Conservation (phyloP, 1,284 basidiomycete species). For the Boletus smithii region DNA sequence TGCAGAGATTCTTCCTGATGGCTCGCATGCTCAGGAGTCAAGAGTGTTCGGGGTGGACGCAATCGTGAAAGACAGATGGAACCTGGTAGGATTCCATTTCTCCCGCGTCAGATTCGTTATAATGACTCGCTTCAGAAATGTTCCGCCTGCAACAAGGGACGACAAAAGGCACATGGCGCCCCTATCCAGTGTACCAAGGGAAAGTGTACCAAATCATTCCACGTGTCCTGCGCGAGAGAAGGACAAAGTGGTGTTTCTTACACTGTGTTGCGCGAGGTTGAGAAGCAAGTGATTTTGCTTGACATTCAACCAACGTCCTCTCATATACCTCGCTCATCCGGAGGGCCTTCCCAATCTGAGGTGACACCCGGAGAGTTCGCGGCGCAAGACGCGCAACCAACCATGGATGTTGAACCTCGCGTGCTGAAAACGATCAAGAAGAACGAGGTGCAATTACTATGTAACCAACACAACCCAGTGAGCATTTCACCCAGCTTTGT, state of each 20-base stretch:
- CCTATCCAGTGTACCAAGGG: conserved; percentile 94
- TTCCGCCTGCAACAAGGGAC: conserved; percentile 68
- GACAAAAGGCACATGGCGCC: conserved; percentile 74
- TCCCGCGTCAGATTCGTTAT: conserved; percentile 6
- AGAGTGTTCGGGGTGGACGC: conserved; percentile 79
- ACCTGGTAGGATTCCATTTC: conserved; percentile 58
- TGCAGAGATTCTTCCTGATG: conserved; percentile 27
- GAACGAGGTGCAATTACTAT: conserved; percentile 69
- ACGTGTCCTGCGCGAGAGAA: conserved; percentile 84
- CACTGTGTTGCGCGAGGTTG: conserved; percentile 60
- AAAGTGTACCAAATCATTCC: conserved; percentile 90
- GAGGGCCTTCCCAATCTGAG: conserved; percentile 5
- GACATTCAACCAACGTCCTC: conserved; percentile 31
- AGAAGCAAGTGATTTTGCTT: conserved; percentile 70
- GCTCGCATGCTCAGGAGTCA: conserved; percentile 43
- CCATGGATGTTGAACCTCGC: conserved; percentile 28
- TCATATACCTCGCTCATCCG: conserved; percentile 21
- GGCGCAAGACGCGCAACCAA: conserved; percentile 4
- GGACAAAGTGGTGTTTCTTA: conserved; percentile 59
- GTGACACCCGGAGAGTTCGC: background rate
- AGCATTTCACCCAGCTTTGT: conserved; percentile 30
- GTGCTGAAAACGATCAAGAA: conserved; percentile 68
- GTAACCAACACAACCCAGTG: conserved; percentile 82
- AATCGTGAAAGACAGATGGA: conserved; percentile 89
- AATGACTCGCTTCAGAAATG: conserved; percentile 67